These are phyloP conservation scores for Aspergillus calidoustus DNA, from an alignment of 2,329 filamentous ascomycete species.

Conservation along the genomic window DNA sequence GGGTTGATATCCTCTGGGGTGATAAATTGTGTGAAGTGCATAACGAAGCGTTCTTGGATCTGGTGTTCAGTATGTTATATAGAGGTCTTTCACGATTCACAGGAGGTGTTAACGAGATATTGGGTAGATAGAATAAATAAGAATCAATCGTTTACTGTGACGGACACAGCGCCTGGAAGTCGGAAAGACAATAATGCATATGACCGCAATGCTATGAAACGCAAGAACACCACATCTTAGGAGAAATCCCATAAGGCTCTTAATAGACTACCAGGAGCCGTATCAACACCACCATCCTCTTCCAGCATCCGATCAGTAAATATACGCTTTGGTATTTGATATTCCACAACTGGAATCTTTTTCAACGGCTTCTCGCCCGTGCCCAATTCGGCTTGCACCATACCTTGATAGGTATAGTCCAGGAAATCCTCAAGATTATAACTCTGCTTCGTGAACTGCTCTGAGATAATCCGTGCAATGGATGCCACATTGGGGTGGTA, in stretches of 20 bases:
- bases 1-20: background rate
- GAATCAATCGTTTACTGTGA: constrained; percentile 3
- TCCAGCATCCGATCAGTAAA: constrained; percentile 56
- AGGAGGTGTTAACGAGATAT: constrained; percentile 7
- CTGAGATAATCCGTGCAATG: constrained; percentile 87
- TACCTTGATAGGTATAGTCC: constrained; percentile 80
- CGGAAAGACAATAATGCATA: constrained; percentile 17
- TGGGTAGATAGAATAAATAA: constrained; percentile 6
- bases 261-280: constrained; percentile 41
- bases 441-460: constrained; percentile 94
- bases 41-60: constrained; percentile 1
- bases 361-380: constrained; percentile 72
- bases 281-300: constrained; percentile 46
- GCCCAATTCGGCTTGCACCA: constrained; percentile 79
- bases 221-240: constrained; percentile 17
- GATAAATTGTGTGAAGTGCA: background rate
- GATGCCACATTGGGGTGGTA: constrained; percentile 97
- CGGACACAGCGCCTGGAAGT: constrained; percentile 3
- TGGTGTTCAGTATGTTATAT: constrained; percentile 12
- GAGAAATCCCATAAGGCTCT: constrained; percentile 46
- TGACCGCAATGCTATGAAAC: constrained; percentile 15
- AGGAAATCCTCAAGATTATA: constrained; percentile 98
- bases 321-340: constrained; percentile 87
- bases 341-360: constrained; percentile 87
- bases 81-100: constrained; percentile 4